These are phyloP conservation scores for Mycena polygramma DNA, from an alignment of 768 basidiomycete genomes.

Conservation along the genomic window DNA sequence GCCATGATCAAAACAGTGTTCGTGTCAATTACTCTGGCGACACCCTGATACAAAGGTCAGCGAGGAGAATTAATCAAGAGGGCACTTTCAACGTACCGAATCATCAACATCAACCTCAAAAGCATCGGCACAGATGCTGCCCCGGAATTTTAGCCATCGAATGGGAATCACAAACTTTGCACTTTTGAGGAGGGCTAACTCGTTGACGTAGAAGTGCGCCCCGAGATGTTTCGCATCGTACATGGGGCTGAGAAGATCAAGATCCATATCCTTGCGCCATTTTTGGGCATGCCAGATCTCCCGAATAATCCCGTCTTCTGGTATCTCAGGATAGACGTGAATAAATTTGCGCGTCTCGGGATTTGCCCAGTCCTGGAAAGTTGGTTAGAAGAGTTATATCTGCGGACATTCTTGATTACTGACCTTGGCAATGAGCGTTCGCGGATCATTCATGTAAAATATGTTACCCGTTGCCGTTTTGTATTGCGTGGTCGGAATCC, in stretches of 20 bases:
- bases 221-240: conserved; percentile 12
- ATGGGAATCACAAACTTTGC: conserved; percentile 21
- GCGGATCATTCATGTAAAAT: conserved; percentile 28
- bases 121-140: conserved; percentile 16
- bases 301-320: conserved; percentile 12
- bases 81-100: neutral
- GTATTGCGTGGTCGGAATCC: conserved; percentile 16
- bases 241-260: conserved; percentile 28
- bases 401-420: neutral
- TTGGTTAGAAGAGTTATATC: too few relatives aligned
- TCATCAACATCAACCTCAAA: conserved; percentile 12
- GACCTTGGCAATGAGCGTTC: conserved; percentile 23
- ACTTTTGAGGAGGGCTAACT: conserved; percentile 11
- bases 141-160: conserved; percentile 21
- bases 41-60: too few relatives aligned
- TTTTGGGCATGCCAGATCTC: conserved; percentile 39
- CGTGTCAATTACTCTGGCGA: neutral
- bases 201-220: conserved; percentile 28
- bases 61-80: neutral
- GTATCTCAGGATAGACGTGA: conserved; percentile 18
- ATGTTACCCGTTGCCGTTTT: conserved; percentile 22
- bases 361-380: conserved; percentile 17
- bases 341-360: conserved; percentile 12
- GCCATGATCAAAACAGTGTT: conserved; percentile 3
- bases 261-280: conserved; percentile 28